phyloP scores from a whole-genome alignment of 371 early-diverging fungal species.

The Syncephalis plumigaleata region DNA sequence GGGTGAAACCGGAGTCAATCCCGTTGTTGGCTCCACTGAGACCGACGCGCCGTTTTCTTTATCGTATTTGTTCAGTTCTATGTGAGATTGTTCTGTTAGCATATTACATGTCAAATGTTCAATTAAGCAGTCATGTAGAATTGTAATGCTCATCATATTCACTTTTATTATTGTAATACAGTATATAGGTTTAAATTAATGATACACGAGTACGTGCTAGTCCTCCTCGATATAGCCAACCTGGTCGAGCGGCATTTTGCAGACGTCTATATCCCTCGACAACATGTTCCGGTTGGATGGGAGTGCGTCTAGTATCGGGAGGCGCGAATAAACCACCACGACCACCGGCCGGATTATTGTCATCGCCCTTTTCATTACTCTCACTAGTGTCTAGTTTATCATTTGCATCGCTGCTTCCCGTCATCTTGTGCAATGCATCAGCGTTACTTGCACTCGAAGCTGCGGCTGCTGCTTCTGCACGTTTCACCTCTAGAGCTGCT shows the following conservation, averaged over 20 bases:
- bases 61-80: no score
- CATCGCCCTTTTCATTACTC: conserved; percentile 3
- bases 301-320: conserved; percentile 59
- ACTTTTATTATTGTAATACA: no score
- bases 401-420: conserved; percentile 3
- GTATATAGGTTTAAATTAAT: conserved; percentile 35
- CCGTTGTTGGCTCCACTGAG: no score
- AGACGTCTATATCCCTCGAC: conserved; percentile 77
- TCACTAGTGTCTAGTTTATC: conserved; percentile 2
- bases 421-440: background rate
- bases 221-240: conserved; percentile 60
- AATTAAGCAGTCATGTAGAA: no score
- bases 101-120: no score
- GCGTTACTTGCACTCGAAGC: conserved; percentile 1
- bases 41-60: no score
- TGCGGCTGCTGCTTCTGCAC: conserved; percentile 19
- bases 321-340: conserved; percentile 49
- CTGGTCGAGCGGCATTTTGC: conserved; percentile 49
- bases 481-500: conserved; percentile 64
- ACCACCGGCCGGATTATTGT: conserved; percentile 13
- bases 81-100: no score
- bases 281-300: conserved; percentile 69
- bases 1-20: no score
- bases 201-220: conserved; percentile 56
- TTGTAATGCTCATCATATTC: no score